phyloP scores from a whole-genome alignment of 2,329 filamentous ascomycete genomes.

The Calonectria henricotiae region DNA sequence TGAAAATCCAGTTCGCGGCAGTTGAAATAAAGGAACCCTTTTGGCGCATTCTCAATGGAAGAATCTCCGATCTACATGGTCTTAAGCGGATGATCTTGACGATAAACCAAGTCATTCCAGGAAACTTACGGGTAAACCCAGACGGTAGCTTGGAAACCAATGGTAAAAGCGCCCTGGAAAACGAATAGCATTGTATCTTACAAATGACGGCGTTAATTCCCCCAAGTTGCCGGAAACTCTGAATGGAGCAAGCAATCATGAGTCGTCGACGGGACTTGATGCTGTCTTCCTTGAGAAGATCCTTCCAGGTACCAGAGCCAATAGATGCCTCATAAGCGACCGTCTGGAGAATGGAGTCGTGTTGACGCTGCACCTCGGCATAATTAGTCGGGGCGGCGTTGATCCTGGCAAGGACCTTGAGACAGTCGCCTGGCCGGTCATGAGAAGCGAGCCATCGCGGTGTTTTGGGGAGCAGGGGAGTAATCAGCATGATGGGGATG shows the following conservation, averaged over 20 bases:
- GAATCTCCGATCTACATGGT: constrained; percentile 53
- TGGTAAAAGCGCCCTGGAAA: constrained; percentile 60
- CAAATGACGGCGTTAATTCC: constrained; percentile 68
- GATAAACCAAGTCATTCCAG: background rate
- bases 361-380: constrained; percentile 47
- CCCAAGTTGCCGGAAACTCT: constrained; percentile 63
- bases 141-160: constrained; percentile 59
- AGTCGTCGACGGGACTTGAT: constrained; percentile 56
- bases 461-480: constrained; percentile 61
- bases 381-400: constrained; percentile 45
- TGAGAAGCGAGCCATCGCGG: constrained; percentile 63
- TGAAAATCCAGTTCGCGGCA: constrained; percentile 57
- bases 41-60: constrained; percentile 55
- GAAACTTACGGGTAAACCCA: constrained; percentile 55
- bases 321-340: constrained; percentile 56
- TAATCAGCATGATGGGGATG: constrained; percentile 59
- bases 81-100: background rate
- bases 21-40: constrained; percentile 56
- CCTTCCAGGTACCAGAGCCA: constrained; percentile 52
- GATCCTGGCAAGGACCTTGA: constrained; percentile 60
- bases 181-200: constrained; percentile 60
- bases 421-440: constrained; percentile 58
- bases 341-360: constrained; percentile 55
- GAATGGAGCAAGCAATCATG: constrained; percentile 54
- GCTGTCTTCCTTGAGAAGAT: constrained; percentile 55